phyloP scores from a whole-genome alignment of 2,329 filamentous ascomycete genomes.

The Fusarium sp. region DNA sequence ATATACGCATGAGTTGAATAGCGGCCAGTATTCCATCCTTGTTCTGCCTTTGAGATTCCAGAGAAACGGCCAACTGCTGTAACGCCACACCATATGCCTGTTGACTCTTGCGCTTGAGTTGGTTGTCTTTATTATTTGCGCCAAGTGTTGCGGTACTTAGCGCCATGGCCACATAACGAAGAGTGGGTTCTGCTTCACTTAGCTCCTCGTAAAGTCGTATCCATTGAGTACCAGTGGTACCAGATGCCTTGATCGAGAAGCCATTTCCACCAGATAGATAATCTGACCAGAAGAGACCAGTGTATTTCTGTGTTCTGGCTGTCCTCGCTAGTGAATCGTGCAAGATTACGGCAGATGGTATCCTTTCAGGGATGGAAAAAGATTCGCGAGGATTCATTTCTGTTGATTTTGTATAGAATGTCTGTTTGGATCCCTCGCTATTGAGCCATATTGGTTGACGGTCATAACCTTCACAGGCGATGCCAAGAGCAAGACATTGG shows the following conservation, averaged over 20 bases:
- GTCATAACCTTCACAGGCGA: conserved; percentile 19
- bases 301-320: conserved; percentile 19
- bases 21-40: conserved; percentile 14
- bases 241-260: conserved; percentile 1
- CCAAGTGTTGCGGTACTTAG: conserved; percentile 24
- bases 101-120: conserved; percentile 16
- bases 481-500: conserved; percentile 11
- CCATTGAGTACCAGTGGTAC: conserved; percentile 5
- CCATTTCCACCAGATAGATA: conserved; percentile 23
- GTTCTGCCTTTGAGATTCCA: background rate
- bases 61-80: conserved; percentile 9
- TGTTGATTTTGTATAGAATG: background rate
- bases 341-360: background rate
- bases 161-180: conserved; percentile 25
- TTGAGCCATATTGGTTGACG: conserved; percentile 24
- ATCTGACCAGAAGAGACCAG: conserved; percentile 24
- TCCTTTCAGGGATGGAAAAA: rapidly evolving
- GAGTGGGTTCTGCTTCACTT: background rate
- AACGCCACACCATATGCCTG: conserved; percentile 18
- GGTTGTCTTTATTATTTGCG: background rate
- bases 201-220: conserved; percentile 8
- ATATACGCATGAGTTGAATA: conserved; percentile 22
- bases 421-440: conserved; percentile 13
- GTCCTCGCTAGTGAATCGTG: conserved; percentile 15
- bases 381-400: background rate